Conservation (phyloP, 495 filamentous ascomycete species). For the Penicillium cinerascens region DNA sequence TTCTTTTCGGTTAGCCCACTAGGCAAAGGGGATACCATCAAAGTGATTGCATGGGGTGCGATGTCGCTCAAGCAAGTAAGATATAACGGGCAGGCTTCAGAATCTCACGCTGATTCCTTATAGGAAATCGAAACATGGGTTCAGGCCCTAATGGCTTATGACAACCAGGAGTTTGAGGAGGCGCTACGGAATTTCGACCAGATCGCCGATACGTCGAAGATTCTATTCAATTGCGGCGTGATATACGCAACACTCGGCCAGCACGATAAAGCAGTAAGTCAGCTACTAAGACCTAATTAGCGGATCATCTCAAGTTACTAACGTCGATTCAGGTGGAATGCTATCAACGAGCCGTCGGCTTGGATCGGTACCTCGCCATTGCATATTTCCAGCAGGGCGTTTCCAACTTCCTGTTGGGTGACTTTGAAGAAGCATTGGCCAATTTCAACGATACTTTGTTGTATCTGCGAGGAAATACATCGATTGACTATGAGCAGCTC, state of each 20-base stretch:
- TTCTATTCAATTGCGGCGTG: constrained; percentile 97
- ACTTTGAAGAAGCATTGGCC: constrained; percentile 94
- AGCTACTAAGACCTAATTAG: neutral
- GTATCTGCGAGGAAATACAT: constrained; percentile 91
- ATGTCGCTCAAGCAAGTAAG: constrained; percentile 46
- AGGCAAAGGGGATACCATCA: neutral
- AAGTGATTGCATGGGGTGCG: neutral
- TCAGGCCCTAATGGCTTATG: constrained; percentile 82
- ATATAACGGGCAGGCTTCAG: neutral
- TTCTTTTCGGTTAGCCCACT: neutral
- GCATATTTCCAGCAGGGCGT: constrained; percentile 99
- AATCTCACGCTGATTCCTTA: constrained; percentile 14
- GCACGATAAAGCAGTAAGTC: constrained; percentile 87
- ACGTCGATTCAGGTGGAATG: constrained; percentile 69
- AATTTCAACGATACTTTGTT: constrained; percentile 99
- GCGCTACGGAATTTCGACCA: constrained; percentile 75
- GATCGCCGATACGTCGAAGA: constrained; percentile 96
- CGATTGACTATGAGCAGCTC: constrained; percentile 97
- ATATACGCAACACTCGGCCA: constrained; percentile 97
- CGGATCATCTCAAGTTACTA: neutral
- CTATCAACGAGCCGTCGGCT: constrained; percentile 83
- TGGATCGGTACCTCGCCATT: constrained; percentile 94
- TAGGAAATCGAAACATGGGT: constrained; percentile 99
- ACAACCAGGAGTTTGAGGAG: constrained; percentile 93
- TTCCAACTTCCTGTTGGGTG: constrained; percentile 94